Conservation (phyloP, 805 yeast species). For the Zygosaccharomyces bisporus region DNA sequence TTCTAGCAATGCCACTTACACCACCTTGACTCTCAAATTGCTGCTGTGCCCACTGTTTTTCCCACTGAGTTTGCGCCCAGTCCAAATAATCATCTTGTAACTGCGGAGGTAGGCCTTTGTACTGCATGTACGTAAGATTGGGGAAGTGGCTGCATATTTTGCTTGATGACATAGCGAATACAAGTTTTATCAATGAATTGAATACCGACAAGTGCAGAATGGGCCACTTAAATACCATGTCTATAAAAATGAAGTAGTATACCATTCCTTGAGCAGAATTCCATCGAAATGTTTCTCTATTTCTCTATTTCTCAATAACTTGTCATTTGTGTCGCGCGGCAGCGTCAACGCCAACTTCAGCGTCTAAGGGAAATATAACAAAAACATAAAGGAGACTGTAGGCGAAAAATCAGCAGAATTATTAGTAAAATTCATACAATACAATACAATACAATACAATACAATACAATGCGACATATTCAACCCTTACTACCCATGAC, state of each 20-base stretch:
- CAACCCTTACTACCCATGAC: slow-evolving; percentile 51
- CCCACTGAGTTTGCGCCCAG: slow-evolving; percentile 18
- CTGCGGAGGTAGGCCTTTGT: slow-evolving; percentile 8
- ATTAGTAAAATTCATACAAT: slow-evolving; percentile 2
- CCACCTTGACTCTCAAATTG: slow-evolving; percentile 17
- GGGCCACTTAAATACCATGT: too few relatives aligned
- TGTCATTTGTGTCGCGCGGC: slow-evolving; percentile 8
- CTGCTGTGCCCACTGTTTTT: slow-evolving; percentile 13
- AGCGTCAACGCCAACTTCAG: neutral
- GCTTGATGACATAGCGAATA: slow-evolving; percentile 1
- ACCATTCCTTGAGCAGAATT: too few relatives aligned
- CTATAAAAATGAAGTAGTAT: too few relatives aligned
- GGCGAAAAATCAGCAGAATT: neutral
- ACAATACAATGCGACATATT: slow-evolving; percentile 6
- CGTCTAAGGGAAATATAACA: slow-evolving; percentile 2
- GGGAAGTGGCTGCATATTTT: slow-evolving; percentile 9
- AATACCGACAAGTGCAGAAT: too few relatives aligned
- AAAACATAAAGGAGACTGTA: slow-evolving; percentile 5
- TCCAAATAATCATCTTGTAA: slow-evolving; percentile 15
- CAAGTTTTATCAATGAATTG: neutral
- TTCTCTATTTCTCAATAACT: neutral
- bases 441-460: slow-evolving; percentile 6
- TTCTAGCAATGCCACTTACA: slow-evolving; percentile 12
- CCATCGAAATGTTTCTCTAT: slow-evolving; percentile 6
- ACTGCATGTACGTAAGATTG: slow-evolving; percentile 13